Evolutionary conservation across 805 yeast genomes (phyloP), one percentile per base, ranked within the genome.

Genomic region (Danielia reshetovae): DNA sequence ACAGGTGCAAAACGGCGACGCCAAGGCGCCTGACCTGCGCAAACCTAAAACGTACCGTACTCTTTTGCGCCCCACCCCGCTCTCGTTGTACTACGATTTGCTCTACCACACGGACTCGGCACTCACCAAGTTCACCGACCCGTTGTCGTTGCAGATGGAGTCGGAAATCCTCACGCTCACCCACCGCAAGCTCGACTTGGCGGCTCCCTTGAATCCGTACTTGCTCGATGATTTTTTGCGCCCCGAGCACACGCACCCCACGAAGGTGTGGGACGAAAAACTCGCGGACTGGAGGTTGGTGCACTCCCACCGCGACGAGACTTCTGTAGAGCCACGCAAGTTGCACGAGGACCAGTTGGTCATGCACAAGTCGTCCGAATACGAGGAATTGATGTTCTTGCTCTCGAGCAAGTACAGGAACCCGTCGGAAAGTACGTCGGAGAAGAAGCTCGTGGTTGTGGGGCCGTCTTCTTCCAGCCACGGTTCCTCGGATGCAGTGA

Each of bases 161-260:
- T 71, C 90, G n/a, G 96, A 89, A 58, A 77, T 89, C 17, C 63
- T 90, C 33, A 75, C 85, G 0, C 64, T 87, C 30, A 84, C 95
- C 3, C 75, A 83, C 40, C 72, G 97, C 41, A 83, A 86, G 40
- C 57, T 90, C 19, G 81, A 86, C 48, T 62, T 90, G 36, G 70
- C 81, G 10, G 87, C 85, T 1, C 84, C 89, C 0, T 56, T 80
- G 40, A 81, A 84, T 50, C 90, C 89, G 4, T 82, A 75, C 52
- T 43, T 57, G 7, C 61, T 68, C 30, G 74, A 70, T 30, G 72
- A 68, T 26, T 62, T 69, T 24, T 48, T 73, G 3, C 55, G 56
- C 35, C 86, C 86, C 0, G 72, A 68, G 24, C 51, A 57, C 37
- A 70, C 64, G 15, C 61, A 39, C 26, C 81, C 83, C 0, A 68